Conservation (phyloP, 1,284 basidiomycete species). For the Rugosomyces carneus region DNA sequence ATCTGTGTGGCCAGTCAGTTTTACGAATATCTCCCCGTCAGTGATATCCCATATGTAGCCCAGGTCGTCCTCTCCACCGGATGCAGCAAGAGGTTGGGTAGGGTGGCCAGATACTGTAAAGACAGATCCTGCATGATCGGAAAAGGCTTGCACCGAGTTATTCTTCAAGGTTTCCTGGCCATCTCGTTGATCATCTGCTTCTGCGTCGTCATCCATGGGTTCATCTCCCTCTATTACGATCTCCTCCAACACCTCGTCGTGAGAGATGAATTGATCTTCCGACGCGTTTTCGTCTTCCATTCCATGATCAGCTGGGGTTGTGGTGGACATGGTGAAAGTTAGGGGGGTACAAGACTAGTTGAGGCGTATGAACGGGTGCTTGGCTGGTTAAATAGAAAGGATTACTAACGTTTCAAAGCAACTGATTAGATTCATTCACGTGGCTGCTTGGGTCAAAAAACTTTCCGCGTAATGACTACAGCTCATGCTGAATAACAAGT, state of each 20-base stretch:
- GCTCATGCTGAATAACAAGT: no score
- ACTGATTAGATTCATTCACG: no score
- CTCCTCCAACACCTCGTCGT: constrained; percentile 62
- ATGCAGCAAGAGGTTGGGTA: constrained; percentile 77
- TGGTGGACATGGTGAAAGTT: no score
- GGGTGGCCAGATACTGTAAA: constrained; percentile 87
- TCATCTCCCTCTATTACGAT: constrained; percentile 37
- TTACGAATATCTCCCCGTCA: constrained; percentile 75
- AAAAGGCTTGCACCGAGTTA: constrained; percentile 65
- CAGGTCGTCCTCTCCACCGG: constrained; percentile 93
- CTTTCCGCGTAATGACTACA: no score
- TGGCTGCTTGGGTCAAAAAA: no score
- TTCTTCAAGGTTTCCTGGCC: constrained; percentile 38
- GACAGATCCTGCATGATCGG: constrained; percentile 65
- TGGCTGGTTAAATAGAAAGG: no score
- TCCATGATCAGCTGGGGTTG: no score
- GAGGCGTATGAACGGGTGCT: no score
- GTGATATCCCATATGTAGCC: constrained; percentile 93
- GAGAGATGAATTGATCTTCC: constrained; percentile 56
- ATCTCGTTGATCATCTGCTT: constrained; percentile 33
- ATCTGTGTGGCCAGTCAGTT: constrained; percentile 88
- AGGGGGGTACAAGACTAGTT: no score
- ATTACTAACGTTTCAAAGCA: no score
- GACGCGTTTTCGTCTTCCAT: no score
- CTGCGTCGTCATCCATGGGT: constrained; percentile 70